Base-by-base conservation (phyloP, 371 early-diverging fungal genomes). In the Mycotypha africana region DNA sequence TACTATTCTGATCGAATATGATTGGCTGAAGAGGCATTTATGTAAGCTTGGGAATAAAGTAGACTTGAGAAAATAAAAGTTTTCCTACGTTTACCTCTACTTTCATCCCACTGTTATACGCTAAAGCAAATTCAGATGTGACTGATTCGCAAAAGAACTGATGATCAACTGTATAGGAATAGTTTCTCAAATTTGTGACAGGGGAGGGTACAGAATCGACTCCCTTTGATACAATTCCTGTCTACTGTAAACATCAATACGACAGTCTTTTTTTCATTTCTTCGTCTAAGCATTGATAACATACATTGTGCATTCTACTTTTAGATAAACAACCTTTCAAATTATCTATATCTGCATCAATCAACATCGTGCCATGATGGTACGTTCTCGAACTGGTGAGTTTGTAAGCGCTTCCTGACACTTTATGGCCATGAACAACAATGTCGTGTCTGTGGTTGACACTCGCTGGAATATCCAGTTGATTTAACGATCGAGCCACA, bases 311-410 rank as follows among this genome's bases (percentile, higher is more conserved):
- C 64, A 65, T 65, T 48, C 58, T 60, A 22, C 58, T 60, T 48
- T 64, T 69, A 6, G 65, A 65, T 32, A 66, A 42, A 52, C 61
- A 68, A 7, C 68, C 70, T 33, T 78, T 70, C 15, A 97, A 71
- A 7, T 60, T 62, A 14, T 61, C 55, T 22, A 92, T 78, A 62
- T 97, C 90, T 1, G 94, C 74, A 56, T 92, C 85, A 42, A 97
- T 91, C 34, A 98, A 68, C 97, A 97, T 94, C 8, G 98, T 98
- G 28, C 98, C 98, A 62, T 98, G 98, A 62, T 97, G 97, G 53
- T 93, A 96, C 1, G 97, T 91, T 43, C 88, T 66, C 2, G 67
- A 46, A 38, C 76, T 80, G 32, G 85, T 91, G 45, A 98, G 63
- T 54, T 93, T 93, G 78, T 87, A 98, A 9, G 98, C 98, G 35